Evolutionary conservation across 176 grass and related monocot species (phyloP).

Genomic region (Lolium multiflorum): DNA sequence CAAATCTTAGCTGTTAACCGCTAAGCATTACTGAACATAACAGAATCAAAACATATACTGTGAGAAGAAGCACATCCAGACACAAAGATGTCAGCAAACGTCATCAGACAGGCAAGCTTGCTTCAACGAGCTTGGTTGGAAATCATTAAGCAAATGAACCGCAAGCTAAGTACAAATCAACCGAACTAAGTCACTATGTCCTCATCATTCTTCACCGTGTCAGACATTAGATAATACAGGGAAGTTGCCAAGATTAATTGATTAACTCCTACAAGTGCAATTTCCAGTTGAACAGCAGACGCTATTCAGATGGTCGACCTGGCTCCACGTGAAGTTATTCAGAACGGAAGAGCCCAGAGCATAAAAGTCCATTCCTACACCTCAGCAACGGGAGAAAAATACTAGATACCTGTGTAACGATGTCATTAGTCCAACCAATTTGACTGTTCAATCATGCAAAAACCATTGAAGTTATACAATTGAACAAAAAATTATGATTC

Average conservation of each 20-base stretch:
- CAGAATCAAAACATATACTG: no score
- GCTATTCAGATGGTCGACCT: not conserved
- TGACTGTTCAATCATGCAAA: no score
- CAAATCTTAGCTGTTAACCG: no score
- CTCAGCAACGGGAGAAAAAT: not conserved
- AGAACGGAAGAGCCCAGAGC: not conserved
- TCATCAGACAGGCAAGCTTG: no score
- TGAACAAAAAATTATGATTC: no score
- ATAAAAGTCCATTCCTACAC: not conserved
- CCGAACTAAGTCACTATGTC: no score
- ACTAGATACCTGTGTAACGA: not conserved
- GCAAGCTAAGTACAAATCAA: no score
- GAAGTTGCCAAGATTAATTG: not conserved
- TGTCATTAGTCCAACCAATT: not conserved
- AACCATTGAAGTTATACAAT: not conserved
- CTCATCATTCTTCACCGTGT: not conserved
- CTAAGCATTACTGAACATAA: no score
- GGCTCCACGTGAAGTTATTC: not conserved
- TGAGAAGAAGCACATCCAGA: no score
- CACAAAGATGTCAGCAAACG: no score
- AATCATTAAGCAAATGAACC: no score
- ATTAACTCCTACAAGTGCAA: not conserved
- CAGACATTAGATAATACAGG: not conserved
- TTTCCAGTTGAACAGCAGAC: not conserved
- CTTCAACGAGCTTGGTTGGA: no score